Evolutionary conservation across 1,284 basidiomycete species (phyloP).

Genomic region (Marasmius oreades): DNA sequence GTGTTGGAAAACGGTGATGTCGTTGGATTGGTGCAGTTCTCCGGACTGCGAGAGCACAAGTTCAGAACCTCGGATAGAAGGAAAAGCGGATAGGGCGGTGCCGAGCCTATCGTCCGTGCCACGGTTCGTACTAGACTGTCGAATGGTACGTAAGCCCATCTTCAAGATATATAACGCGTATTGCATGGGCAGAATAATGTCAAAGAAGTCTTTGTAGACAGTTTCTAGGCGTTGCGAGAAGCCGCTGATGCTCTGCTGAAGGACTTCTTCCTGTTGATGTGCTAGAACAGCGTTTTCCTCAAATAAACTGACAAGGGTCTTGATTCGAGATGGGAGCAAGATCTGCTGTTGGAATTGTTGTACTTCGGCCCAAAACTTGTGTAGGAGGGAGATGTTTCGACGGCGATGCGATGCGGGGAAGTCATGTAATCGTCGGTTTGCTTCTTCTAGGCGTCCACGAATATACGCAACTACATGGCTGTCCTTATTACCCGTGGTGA

Average conservation of each 20-base stretch:
- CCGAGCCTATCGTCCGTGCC: constrained; percentile 18
- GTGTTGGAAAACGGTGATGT: constrained; percentile 29
- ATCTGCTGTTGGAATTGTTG: constrained; percentile 65
- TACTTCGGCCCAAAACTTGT: constrained; percentile 82
- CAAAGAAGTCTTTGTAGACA: constrained; percentile 60
- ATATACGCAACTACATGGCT: constrained; percentile 51
- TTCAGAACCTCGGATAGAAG: constrained; percentile 42
- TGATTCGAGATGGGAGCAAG: constrained; percentile 43
- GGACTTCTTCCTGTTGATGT: constrained; percentile 49
- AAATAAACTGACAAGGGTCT: constrained; percentile 34
- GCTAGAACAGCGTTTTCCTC: constrained; percentile 33
- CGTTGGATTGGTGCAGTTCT: constrained; percentile 7
- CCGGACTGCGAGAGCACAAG: constrained; percentile 26
- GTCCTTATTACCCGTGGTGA: constrained; percentile 57
- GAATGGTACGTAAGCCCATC: constrained; percentile 70
- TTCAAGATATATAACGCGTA: constrained; percentile 66
- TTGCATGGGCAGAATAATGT: constrained; percentile 68
- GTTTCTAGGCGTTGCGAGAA: constrained; percentile 59
- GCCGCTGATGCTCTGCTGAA: constrained; percentile 64
- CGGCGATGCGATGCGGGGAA: constrained; percentile 30
- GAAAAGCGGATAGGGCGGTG: constrained; percentile 48
- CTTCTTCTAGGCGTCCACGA: constrained; percentile 32
- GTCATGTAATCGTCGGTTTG: constrained; percentile 23
- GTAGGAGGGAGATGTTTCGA: constrained; percentile 58
- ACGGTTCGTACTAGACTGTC: constrained; percentile 20